Base-by-base conservation (phyloP, 2,329 filamentous ascomycete genomes). In the Sporothrix schenckii region DNA sequence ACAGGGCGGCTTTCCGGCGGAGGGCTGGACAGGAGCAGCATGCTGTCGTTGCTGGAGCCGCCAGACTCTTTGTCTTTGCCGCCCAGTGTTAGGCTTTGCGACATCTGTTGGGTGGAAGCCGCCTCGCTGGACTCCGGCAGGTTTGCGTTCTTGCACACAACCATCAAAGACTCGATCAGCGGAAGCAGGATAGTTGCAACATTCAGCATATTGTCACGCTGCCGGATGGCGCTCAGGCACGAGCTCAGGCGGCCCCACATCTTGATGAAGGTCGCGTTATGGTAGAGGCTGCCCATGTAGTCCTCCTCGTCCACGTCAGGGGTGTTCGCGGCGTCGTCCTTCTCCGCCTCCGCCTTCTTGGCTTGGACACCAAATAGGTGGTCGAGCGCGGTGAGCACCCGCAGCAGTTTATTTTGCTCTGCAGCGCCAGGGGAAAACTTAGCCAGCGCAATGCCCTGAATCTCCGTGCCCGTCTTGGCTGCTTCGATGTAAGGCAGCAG, bases 91-190 rank as follows among this genome's bases (percentile, higher is more conserved):
- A 71, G 21, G 63, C 69, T 72, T 69, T 69, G 67, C 24, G 70
- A 70, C 66, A 70, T 66, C 39, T 58, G 69, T 56, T 52, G 44
- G 13, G 52, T 61, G 1, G 27, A 11, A 10, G 66, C 14, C 50
- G 80, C 70, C 78, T 85, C 78, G 76, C 77, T 79, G 74, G 86
- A 80, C 34, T 88, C 92, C 77, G 89, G 90, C 69, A 93, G 84
- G 1, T 93, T 91, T 10, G 93, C 97, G 80, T 98, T 98, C 84
- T 98, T 99, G 86, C 96, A 99, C 39, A 99, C 94, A 68, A 99
- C 95, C 95, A 99, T 99, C 72, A 99, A 84, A 6, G 94, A 93
- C 80, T 99, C 95, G 72, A 99, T 97, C 41, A 99, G 84, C 41
- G 95, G 95, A 49, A 98, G 84, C 34, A 99, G 86, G 73, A 98